phyloP scores from a whole-genome alignment of 2,329 filamentous ascomycete genomes.

The Juglanconis juglandina region DNA sequence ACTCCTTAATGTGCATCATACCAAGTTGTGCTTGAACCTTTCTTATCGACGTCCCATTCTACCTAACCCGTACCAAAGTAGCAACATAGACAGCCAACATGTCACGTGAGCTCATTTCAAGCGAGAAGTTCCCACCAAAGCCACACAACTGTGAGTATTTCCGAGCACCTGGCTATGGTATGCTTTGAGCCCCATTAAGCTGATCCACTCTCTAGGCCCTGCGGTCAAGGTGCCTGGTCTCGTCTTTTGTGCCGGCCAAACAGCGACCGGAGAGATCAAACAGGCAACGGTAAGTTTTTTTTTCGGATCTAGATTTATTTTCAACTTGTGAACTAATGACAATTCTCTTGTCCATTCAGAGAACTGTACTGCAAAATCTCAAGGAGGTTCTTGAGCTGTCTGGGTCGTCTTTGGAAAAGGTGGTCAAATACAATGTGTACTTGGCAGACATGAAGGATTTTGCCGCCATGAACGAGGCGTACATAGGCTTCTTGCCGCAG shows the following conservation, averaged over 20 bases:
- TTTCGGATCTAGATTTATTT: not conserved
- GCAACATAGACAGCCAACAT: slow-evolving; percentile 26
- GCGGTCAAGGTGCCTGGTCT: slow-evolving; percentile 43
- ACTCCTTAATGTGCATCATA: too few species aligned
- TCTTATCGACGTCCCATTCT: too few species aligned
- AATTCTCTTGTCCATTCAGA: not conserved
- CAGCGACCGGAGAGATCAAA: slow-evolving; percentile 47
- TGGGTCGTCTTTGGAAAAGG: slow-evolving; percentile 26
- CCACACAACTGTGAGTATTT: slow-evolving; percentile 40
- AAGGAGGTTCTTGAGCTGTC: slow-evolving; percentile 28
- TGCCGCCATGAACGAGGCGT: slow-evolving; percentile 31
- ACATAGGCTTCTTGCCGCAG: slow-evolving; percentile 36
- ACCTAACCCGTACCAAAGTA: too few species aligned
- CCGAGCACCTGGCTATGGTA: not conserved
- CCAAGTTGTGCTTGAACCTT: too few species aligned
- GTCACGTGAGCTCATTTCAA: slow-evolving; percentile 44
- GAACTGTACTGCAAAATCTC: slow-evolving; percentile 26
- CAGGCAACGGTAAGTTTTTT: slow-evolving; percentile 36
- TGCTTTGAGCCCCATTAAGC: not conserved
- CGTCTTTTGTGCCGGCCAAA: slow-evolving; percentile 45
- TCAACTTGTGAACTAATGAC: not conserved
- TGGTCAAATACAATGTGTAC: slow-evolving; percentile 29
- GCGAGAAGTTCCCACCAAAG: slow-evolving; percentile 43
- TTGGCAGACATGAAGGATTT: slow-evolving; percentile 28
- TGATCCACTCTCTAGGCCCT: slow-evolving; percentile 29